Conservation (phyloP, 2,329 filamentous ascomycete species). For the Sporothrix brunneoviolacea region DNA sequence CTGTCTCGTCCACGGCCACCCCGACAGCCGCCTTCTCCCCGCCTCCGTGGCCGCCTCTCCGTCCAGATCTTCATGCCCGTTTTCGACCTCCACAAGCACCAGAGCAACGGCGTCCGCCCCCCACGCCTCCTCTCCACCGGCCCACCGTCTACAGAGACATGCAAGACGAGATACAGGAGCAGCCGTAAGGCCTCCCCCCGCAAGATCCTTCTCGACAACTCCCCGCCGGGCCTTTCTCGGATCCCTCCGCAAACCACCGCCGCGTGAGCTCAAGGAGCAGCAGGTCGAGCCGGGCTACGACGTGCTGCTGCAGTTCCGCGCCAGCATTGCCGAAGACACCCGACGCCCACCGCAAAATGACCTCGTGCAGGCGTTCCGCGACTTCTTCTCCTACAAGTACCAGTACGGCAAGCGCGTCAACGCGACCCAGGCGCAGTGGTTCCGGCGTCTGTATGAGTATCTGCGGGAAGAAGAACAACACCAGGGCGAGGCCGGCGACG, state of each 20-base stretch:
- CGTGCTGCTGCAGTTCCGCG: slow-evolving; percentile 61
- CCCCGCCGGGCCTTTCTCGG: slow-evolving; percentile 53
- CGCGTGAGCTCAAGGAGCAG: slow-evolving; percentile 53
- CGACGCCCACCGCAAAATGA: slow-evolving; percentile 59
- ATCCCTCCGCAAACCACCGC: slow-evolving; percentile 50
- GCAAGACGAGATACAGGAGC: neutral
- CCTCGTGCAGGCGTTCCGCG: slow-evolving; percentile 56
- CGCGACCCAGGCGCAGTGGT: slow-evolving; percentile 59
- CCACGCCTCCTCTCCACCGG: neutral
- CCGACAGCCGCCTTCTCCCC: neutral
- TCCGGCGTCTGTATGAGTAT: slow-evolving; percentile 40
- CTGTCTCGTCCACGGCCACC: slow-evolving; percentile 33
- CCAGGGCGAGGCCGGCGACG: slow-evolving; percentile 23
- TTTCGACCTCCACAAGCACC: too few relatives aligned
- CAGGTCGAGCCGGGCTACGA: slow-evolving; percentile 65
- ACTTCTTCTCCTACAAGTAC: slow-evolving; percentile 55
- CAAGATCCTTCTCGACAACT: slow-evolving; percentile 4
- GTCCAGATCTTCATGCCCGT: neutral
- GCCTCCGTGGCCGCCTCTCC: neutral
- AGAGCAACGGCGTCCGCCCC: neutral
- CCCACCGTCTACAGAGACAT: neutral
- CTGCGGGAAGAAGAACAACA: slow-evolving; percentile 53
- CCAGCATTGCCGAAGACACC: slow-evolving; percentile 54
- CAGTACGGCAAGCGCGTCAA: slow-evolving; percentile 47
- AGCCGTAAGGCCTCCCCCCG: neutral